phyloP scores from a whole-genome alignment of 176 grass and related monocot species.

The Rhynchospora tenuis region DNA sequence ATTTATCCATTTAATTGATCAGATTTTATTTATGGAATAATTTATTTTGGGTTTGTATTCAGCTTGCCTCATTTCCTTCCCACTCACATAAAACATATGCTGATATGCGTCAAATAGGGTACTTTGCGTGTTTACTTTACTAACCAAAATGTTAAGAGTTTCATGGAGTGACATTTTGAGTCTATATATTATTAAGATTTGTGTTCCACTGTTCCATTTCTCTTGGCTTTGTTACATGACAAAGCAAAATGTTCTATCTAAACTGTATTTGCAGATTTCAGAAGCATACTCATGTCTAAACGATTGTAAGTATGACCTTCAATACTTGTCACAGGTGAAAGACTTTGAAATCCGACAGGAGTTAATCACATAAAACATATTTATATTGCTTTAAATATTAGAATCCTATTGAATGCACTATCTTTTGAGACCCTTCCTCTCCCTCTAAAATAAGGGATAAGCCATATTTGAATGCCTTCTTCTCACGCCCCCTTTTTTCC shows the following conservation, averaged over 20 bases:
- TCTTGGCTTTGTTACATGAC: background rate
- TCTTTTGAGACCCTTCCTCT: background rate
- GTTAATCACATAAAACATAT: background rate
- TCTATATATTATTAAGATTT: too few species aligned
- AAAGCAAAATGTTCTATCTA: background rate
- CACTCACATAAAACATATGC: background rate
- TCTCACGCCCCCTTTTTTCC: background rate
- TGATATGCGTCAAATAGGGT: background rate
- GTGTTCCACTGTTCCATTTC: background rate
- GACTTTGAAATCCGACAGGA: background rate
- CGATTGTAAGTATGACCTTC: conserved; percentile 32
- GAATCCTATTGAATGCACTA: background rate
- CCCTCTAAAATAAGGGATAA: background rate
- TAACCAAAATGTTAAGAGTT: too few species aligned
- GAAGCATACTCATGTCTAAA: conserved; percentile 88
- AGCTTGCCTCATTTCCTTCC: background rate
- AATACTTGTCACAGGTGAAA: background rate
- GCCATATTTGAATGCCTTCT: background rate
- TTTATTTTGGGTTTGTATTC: background rate
- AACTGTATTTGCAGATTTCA: conserved; percentile 41
- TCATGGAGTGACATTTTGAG: too few species aligned
- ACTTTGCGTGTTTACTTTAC: background rate
- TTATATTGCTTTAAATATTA: background rate
- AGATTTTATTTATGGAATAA: background rate
- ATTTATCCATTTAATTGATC: background rate